These are phyloP conservation scores for Barnettozyma wickerhamii DNA, from an alignment of 805 yeast species.

Conservation along the genomic window DNA sequence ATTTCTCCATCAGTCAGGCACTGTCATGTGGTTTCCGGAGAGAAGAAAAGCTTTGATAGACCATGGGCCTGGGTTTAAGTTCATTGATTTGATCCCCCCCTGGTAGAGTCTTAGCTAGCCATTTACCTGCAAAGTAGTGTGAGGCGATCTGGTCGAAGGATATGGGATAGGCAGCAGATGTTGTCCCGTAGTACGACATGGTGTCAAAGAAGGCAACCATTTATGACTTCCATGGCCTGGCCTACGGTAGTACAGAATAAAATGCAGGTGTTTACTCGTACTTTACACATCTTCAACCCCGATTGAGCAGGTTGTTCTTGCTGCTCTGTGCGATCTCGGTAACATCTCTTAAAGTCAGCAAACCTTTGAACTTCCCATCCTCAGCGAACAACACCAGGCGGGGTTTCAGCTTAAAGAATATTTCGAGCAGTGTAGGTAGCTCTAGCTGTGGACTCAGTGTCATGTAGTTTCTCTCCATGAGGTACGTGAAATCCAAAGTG, in stretches of 20 bases:
- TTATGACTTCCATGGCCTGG: no score
- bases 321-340: conserved; percentile 8
- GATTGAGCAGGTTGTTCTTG: conserved; percentile 2
- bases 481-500: conserved; percentile 8
- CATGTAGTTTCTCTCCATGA: conserved; percentile 19
- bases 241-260: no score
- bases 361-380: conserved; percentile 21
- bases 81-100: conserved; percentile 26
- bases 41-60: conserved; percentile 49
- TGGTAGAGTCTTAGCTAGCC: conserved; percentile 41
- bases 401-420: conserved; percentile 27
- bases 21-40: no score
- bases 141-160: conserved; percentile 47
- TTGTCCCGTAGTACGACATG: conserved; percentile 1
- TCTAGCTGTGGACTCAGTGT: conserved; percentile 17
- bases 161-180: conserved; percentile 43
- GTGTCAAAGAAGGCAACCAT: neutral
- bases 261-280: no score
- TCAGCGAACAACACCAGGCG: conserved; percentile 22
- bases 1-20: no score
- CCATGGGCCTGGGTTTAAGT: conserved; percentile 53
- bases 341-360: conserved; percentile 25
- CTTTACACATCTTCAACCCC: neutral
- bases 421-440: conserved; percentile 25
- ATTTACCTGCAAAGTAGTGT: conserved; percentile 44